Conservation (phyloP, 345 rosid species). For the Populus tremula region DNA sequence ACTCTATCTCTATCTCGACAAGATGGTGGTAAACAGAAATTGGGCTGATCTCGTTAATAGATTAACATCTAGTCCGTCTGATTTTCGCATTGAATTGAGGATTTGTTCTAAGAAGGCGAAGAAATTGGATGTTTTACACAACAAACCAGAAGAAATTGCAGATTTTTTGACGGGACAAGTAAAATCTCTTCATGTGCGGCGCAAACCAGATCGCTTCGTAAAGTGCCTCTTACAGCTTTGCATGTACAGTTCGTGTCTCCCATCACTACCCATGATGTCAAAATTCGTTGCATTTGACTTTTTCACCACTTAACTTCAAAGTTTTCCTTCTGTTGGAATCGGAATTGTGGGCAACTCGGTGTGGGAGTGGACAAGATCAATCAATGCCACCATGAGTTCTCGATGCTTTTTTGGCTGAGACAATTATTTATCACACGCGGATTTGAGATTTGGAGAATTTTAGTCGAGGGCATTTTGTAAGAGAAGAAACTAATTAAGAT, state of each 20-base stretch:
- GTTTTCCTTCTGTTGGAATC: neutral
- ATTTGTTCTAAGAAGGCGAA: neutral
- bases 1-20: neutral
- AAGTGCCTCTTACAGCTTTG: conserved; percentile 5
- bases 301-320: neutral
- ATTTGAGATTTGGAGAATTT: too few species aligned
- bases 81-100: conserved; percentile 12
- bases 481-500: too few species aligned
- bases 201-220: conserved; percentile 15
- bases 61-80: neutral
- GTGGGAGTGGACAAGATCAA: neutral
- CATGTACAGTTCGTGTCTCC: neutral
- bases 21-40: conserved; percentile 12
- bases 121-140: neutral
- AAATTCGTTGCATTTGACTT: neutral
- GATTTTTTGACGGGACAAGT: conserved; percentile 2
- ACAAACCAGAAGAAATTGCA: neutral
- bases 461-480: too few species aligned
- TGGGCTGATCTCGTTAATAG: neutral
- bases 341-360: neutral
- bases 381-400: neutral
- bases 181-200: conserved; percentile 14
- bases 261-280: neutral
- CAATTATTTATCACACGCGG: neutral
- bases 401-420: neutral